Conservation (phyloP, 106 monocot species). For the Ottelia alismoides region DNA sequence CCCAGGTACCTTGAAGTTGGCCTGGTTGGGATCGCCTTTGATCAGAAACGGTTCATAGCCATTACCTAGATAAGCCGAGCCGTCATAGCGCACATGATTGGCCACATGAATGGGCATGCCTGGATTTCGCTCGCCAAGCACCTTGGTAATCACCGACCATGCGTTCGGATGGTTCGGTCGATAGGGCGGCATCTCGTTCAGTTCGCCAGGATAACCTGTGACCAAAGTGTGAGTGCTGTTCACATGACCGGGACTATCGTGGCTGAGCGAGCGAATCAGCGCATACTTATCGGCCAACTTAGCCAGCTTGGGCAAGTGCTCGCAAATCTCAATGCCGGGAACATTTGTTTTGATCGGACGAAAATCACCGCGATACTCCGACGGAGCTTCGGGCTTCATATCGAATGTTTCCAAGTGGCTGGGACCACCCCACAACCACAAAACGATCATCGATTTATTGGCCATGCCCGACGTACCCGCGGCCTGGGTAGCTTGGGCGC, state of each 20-base stretch:
- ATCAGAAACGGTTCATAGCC: no score
- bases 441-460: background rate
- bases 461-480: background rate
- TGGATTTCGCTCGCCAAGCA: no score
- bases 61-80: no score
- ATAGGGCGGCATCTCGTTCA: no score
- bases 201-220: no score
- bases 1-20: no score
- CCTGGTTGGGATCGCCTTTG: no score
- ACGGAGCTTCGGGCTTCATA: background rate
- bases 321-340: background rate
- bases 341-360: background rate
- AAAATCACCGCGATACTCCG: background rate
- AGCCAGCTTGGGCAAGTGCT: background rate
- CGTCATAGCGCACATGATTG: no score
- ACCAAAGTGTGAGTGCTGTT: no score
- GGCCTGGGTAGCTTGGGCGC: background rate
- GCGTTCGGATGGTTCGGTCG: no score
- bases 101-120: no score
- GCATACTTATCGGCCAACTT: background rate
- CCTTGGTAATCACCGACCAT: no score
- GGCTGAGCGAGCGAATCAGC: background rate
- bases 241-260: background rate
- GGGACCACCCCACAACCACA: background rate
- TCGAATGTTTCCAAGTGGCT: background rate